Evolutionary conservation across 1,284 basidiomycete species (phyloP).

Genomic region (Ustilago xerochloae): DNA sequence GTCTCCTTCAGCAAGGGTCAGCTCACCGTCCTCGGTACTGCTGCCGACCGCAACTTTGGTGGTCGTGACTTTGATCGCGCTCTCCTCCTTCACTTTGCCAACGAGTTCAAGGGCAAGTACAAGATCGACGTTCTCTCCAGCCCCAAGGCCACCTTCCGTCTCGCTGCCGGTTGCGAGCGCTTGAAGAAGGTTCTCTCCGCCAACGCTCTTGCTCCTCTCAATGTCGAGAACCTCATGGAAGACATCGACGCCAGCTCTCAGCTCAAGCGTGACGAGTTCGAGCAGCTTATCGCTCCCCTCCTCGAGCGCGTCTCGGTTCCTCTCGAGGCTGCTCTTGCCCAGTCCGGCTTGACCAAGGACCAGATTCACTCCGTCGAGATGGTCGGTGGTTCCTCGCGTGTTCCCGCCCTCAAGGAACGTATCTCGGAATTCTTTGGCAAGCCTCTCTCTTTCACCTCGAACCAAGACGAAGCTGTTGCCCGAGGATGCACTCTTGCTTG

Average conservation of each 20-base stretch:
- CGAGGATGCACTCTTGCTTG: conserved; percentile 67
- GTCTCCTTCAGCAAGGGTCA: conserved; percentile 67
- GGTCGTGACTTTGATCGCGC: conserved; percentile 68
- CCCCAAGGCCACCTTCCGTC: conserved; percentile 67
- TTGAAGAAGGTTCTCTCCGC: conserved; percentile 68
- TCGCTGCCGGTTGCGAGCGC: conserved; percentile 66
- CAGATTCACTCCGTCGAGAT: conserved; percentile 66
- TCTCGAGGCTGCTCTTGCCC: conserved; percentile 61
- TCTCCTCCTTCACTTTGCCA: conserved; percentile 66
- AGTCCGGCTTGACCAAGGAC: conserved; percentile 65
- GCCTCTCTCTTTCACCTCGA: conserved; percentile 64
- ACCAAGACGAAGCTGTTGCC: conserved; percentile 67
- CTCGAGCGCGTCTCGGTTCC: conserved; percentile 59
- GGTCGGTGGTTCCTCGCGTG: conserved; percentile 66
- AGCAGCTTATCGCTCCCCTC: conserved; percentile 62
- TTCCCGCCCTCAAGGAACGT: conserved; percentile 65
- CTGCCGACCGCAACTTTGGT: conserved; percentile 67
- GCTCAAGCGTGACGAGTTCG: conserved; percentile 68
- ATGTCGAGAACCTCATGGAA: conserved; percentile 67
- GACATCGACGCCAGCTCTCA: conserved; percentile 67
- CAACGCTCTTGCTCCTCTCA: conserved; percentile 66
- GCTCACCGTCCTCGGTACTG: conserved; percentile 66
- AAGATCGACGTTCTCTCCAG: conserved; percentile 67
- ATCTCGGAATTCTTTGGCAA: conserved; percentile 60
- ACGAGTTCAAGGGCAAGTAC: conserved; percentile 68